Base-by-base conservation (phyloP, 257 asterid species). In the Petunia secreta region DNA sequence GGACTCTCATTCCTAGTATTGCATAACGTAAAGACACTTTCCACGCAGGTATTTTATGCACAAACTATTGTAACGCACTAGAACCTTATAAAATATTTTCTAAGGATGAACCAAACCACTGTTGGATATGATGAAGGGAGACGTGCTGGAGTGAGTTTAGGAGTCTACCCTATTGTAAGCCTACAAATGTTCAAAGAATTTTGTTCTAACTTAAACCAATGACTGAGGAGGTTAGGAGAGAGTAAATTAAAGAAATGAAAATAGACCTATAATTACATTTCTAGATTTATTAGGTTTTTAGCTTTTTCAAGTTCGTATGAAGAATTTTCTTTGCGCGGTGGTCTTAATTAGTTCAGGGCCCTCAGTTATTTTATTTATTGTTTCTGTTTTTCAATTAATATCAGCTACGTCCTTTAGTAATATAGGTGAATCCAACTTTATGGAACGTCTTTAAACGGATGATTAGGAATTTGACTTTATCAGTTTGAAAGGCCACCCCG, bases 381-480 rank as follows among this genome's bases (percentile, higher is more conserved):
- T 15, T 16, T 59, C 10, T 25, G 25, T n/a, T 16, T 59, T 15
- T 15, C 16, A 15, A 58, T 64, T 55, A 55, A 55, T 55, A 55
- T 13, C 4, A 55, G 62, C 34, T 55, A 5, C 53, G 8, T 48
- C 7, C 6, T 48, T 48, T 5, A 5, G 6, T 48, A 3, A 11
- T 53, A 53, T 53, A 14, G 60, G 34, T 13, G 41, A 62, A 62
- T 36, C 37, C n/a, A 8, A 62, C 36, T 8, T 68, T 41, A 66
- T 25, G 25, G 25, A 25, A 25, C 25, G 25, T 41, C 54, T 66
- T 41, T 66, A 15, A 41, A 66, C 34, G 66, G 66, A 5, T 63
- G n/a, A 68, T 43, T 67, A 67, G 75, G 14, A 67, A 67, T 67
- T 67, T 52, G 57, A 52, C 57, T 52, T 9, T 52, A 52, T 52